Evolutionary conservation across 106 monocot species (phyloP), one percentile per base, ranked within the genome.

Genomic region (Dioscorea dumetorum): DNA sequence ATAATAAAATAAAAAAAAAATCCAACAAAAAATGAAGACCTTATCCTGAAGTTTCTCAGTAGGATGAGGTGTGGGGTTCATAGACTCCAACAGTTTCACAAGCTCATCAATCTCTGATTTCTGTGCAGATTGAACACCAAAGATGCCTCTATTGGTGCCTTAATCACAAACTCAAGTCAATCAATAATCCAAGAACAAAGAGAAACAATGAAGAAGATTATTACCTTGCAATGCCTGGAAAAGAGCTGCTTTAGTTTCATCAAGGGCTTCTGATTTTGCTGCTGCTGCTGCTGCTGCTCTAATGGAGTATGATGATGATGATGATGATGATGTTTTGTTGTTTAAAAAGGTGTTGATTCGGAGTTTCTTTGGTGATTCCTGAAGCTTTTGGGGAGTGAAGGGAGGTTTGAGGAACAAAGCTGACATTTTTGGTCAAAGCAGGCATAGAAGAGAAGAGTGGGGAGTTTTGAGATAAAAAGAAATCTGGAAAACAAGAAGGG

Each of bases 111-210:
- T 88, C 82, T 88, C 86, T 16, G 66, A 48, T 63, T 86, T 91
- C 83, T 86, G 88, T 33, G 72, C 70, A 48, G 91, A 86, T 21
- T 64, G 68, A 24, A 84, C 48, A 28, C 95, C 95, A 77, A 91
- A 95, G 33, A 95, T 82, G 13, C 95, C 95, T 59, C 91, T 88
- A 59, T 86, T 50, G 19, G 80, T 72, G 5, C 91, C 95, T 88
- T 80, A 48, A 62, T 74, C 22, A 23, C 14, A 72, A 28, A 22
- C 15, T 56, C 21, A 63, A 28, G 3, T 16, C 13, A 31, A 41
- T 41, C 5, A 41, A 5, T 41, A 21, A 14, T 23, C 14, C 5
- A 15, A 50, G n/a, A 23, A 67, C 14, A 13, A n/a, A 24, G 50
- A 52, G 20, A 67, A 49, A 22, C 10, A 56, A 6, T 17, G 24